These are phyloP conservation scores for Endogone sp. DNA, from an alignment of 192 early-diverging fungal genomes.

Conservation along the genomic window DNA sequence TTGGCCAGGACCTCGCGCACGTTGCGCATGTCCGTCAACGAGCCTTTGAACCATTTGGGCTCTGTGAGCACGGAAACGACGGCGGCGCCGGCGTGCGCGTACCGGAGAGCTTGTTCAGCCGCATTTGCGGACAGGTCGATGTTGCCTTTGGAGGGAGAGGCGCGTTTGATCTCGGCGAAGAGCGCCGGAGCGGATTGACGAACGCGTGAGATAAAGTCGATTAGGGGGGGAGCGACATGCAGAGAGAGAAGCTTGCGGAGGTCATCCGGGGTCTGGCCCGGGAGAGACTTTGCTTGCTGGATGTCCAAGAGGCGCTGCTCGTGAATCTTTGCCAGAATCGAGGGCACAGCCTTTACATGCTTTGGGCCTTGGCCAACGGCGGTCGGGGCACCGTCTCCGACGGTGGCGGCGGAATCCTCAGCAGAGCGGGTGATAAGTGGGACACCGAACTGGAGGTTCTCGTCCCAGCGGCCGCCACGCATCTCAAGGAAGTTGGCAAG, in stretches of 20 bases:
- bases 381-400: conserved; percentile 6
- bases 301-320: conserved; percentile 81
- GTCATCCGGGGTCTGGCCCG: conserved; percentile 69
- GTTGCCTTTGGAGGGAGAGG: conserved; percentile 92
- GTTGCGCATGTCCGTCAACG: conserved; percentile 84
- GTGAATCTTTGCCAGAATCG: conserved; percentile 82
- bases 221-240: conserved; percentile 67
- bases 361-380: conserved; percentile 12
- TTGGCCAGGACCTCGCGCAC: conserved; percentile 70
- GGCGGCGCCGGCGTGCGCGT: conserved; percentile 86
- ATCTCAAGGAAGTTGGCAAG: conserved; percentile 90
- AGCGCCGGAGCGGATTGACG: conserved; percentile 64
- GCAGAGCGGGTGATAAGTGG: conserved; percentile 7
- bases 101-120: conserved; percentile 78
- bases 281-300: conserved; percentile 55
- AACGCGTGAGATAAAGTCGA: conserved; percentile 78
- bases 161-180: conserved; percentile 98
- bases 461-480: conserved; percentile 82
- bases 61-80: conserved; percentile 98
- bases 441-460: conserved; percentile 48
- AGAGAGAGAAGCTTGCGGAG: conserved; percentile 65
- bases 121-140: conserved; percentile 84
- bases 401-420: conserved; percentile 6
- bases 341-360: conserved; percentile 31
- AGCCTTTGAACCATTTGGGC: conserved; percentile 98